Evolutionary conservation across 208 protist species (phyloP), one percentile per base, ranked within the genome.

Genomic region (Trypanosoma melophagium): DNA sequence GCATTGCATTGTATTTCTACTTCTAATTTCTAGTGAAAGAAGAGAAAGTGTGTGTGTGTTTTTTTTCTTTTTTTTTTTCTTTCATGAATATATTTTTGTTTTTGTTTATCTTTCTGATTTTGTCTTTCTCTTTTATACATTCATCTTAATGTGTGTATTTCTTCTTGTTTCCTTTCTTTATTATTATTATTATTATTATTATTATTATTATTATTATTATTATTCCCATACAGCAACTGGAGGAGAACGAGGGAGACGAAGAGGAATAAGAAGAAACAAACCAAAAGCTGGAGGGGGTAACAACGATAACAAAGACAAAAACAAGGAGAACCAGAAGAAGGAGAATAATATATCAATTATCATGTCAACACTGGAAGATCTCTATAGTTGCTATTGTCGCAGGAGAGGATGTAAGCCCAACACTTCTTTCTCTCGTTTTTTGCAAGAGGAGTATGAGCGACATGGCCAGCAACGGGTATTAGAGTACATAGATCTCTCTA

Each of bases 301-400:
- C 72, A 47, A 25, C 45, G 66, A 31, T 55, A 38, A 76, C 19
- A 74, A 47, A 2, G 10, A 47, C 9, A 47, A 47, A 8, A 47
- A 44, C 7, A 44, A 44, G 12, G 12, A 44, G n/a, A n/a, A n/a
- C n/a, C n/a, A 38, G 21, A 74, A 19, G 77, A 42, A 17, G 22
- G 74, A 73, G 60, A 64, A 25, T 13, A 49, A 72, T 8, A 51
- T 1, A 35, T 35, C 12, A 51, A 38, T 17, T 45, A 60, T 31
- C 13, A 90, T 89, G 84, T 73, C 87, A 7, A 81, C 86, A 22
- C 77, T 94, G 21, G 81, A 72, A 8, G 89, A 96, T 57, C 74
- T 96, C 13, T 96, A 96, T 69, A 61, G 53, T 1, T 92, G 85
- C 69, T 96, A 93, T 65, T 96, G 91, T 61, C 86, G 86, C 14